Evolutionary conservation across 1,139 yeast species (phyloP).

Genomic region (Blastobotrys buckinghamii): DNA sequence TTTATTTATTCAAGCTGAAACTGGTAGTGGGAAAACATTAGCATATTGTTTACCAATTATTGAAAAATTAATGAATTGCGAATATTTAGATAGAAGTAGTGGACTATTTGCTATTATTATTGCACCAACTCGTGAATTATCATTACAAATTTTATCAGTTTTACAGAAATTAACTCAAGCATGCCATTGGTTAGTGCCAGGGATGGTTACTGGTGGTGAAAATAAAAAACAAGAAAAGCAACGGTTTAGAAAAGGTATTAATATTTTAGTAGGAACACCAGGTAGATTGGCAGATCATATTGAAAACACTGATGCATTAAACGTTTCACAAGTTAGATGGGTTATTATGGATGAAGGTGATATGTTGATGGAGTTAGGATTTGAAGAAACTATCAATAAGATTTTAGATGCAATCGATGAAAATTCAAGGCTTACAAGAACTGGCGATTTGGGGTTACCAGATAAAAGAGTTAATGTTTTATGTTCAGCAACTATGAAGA

Average conservation of each 20-base stretch:
- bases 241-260: slow-evolving; percentile 81
- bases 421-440: slow-evolving; percentile 26
- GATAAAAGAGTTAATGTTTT: slow-evolving; percentile 64
- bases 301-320: slow-evolving; percentile 74
- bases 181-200: slow-evolving; percentile 82
- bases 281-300: slow-evolving; percentile 90
- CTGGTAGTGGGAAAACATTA: slow-evolving; percentile 92
- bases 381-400: slow-evolving; percentile 83
- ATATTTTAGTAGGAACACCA: slow-evolving; percentile 85
- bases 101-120: slow-evolving; percentile 85
- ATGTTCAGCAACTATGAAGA: slow-evolving; percentile 92
- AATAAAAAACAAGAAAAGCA: slow-evolving; percentile 92
- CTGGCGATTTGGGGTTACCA: slow-evolving; percentile 46
- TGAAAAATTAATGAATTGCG: slow-evolving; percentile 54
- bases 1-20: slow-evolving; percentile 85
- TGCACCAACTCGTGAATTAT: slow-evolving; percentile 92
- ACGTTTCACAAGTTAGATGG: slow-evolving; percentile 70
- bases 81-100: slow-evolving; percentile 55
- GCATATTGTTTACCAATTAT: slow-evolving; percentile 83
- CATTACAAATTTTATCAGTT: slow-evolving; percentile 84
- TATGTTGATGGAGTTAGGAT: slow-evolving; percentile 87
- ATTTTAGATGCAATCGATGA: slow-evolving; percentile 54
- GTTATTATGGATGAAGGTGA: slow-evolving; percentile 94
- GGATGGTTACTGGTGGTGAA: slow-evolving; percentile 92
- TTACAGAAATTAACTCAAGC: slow-evolving; percentile 59